Evolutionary conservation across 2,329 filamentous ascomycete genomes (phyloP).

Genomic region (Pezicula rhizophila): DNA sequence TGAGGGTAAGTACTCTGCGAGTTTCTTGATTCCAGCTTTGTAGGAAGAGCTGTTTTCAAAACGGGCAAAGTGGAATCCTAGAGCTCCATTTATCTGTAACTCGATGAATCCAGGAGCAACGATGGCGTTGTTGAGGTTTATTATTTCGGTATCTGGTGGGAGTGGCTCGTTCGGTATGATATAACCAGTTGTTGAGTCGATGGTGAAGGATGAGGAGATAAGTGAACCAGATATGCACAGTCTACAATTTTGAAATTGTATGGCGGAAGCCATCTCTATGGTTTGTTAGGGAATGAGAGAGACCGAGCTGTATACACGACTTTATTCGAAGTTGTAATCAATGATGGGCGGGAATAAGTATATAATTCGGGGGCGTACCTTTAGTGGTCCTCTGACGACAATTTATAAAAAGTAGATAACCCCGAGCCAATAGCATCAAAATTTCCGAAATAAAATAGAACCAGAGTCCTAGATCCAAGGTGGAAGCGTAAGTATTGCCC

Average conservation of each 20-base stretch:
- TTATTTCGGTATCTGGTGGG: conserved; percentile 9
- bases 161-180: conserved; percentile 21
- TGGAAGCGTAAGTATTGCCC: no score
- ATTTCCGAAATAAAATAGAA: no score
- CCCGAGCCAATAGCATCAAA: no score
- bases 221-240: conserved; percentile 19
- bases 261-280: conserved; percentile 12
- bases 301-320: no score
- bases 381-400: no score
- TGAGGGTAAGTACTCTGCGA: conserved; percentile 41
- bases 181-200: conserved; percentile 12
- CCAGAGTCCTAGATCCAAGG: no score
- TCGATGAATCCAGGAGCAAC: conserved; percentile 50
- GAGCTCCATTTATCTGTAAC: conserved; percentile 43
- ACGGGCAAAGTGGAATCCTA: conserved; percentile 48
- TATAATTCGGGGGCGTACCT: no score
- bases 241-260: conserved; percentile 20
- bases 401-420: no score
- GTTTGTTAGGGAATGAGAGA: not conserved
- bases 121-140: conserved; percentile 42
- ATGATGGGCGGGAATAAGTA: no score
- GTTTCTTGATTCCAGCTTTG: conserved; percentile 35
- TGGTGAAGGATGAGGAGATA: conserved; percentile 14
- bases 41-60: conserved; percentile 35
- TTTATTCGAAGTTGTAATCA: no score